Base-by-base conservation (phyloP, 345 rosid genomes). In the Brassica incana region DNA sequence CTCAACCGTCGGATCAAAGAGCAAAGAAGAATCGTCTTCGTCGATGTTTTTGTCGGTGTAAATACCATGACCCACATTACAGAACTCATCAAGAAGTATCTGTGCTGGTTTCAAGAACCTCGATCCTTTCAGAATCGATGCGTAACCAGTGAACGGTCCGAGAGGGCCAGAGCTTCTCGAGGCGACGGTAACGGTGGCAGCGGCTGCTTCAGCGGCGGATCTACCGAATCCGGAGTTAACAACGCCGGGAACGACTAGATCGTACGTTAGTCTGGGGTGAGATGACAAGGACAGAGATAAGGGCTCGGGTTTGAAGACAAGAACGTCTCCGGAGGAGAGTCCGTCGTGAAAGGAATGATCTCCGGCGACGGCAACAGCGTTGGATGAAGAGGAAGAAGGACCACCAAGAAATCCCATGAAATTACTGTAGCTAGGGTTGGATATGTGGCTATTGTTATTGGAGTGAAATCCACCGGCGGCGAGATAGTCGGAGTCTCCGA, bases 71-170 rank as follows among this genome's bases (percentile, higher is more conserved):
- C 91, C 98, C 8, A 88, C 92, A 64, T 90, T 90, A 72, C 80
- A 87, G 60, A 94, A 82, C 85, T 92, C 97, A 67, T 91, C 95
- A 48, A 94, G 88, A 74, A 94, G 85, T 79, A 84, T 88, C 67
- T 94, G 97, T 0, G 98, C 93, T 4, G 98, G 98, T 82, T 85
- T 92, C 86, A 94, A 80, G 79, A 94, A 94, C 72, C 90, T 91
- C 4, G 98, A 94, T 61, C 90, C 97, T 67, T 88, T 88, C 66
- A 94, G 77, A 71, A 94, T 86, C 74, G 91, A 91, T 67, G 95
- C 87, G 64, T 94, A 91, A 0, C 97, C 97, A 2, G 95, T 90
- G 71, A 92, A 94, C 0, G 97, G 93, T 0, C 84, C 84, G 0
- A 82, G 76, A 0, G 95, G 97, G 2, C 83, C 84, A 5, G 88